phyloP scores from a whole-genome alignment of 139 green algal species.

The Coelastrella sp. region DNA sequence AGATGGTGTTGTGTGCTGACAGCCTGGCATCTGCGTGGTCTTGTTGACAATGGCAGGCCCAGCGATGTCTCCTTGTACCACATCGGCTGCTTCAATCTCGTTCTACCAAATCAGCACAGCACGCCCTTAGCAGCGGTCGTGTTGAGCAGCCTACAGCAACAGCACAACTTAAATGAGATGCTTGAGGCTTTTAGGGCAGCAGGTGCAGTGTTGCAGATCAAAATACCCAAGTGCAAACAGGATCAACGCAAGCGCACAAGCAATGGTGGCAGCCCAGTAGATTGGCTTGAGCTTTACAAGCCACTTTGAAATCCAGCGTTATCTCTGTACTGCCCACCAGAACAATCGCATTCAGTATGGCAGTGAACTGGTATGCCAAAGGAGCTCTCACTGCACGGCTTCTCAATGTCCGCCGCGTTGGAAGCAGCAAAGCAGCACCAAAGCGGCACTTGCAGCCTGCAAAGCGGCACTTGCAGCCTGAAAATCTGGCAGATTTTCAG shows the following conservation, averaged over 20 bases:
- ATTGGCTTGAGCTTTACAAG: background rate
- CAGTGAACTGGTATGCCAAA: background rate
- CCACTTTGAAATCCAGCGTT: background rate
- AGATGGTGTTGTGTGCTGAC: constrained; percentile 5
- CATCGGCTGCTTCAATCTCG: constrained; percentile 23
- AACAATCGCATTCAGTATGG: background rate
- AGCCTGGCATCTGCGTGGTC: background rate
- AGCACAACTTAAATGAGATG: background rate
- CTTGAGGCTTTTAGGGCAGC: constrained; percentile 12
- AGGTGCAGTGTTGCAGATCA: background rate
- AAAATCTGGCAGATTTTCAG: too few relatives aligned
- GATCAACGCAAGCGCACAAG: background rate
- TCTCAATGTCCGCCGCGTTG: background rate
- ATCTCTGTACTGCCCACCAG: background rate
- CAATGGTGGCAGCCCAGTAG: background rate
- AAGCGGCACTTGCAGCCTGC: too few relatives aligned
- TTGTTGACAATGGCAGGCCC: background rate
- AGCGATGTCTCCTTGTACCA: constrained; percentile 6
- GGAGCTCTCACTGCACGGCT: background rate
- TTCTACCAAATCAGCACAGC: background rate
- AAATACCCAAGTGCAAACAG: constrained; percentile 19
- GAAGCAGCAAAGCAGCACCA: background rate
- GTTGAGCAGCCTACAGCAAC: background rate
- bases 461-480: background rate
- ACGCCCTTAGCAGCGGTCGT: background rate